These are phyloP conservation scores for Chrysoporthe puriensis DNA, from an alignment of 2,329 filamentous ascomycete genomes.

Conservation along the genomic window DNA sequence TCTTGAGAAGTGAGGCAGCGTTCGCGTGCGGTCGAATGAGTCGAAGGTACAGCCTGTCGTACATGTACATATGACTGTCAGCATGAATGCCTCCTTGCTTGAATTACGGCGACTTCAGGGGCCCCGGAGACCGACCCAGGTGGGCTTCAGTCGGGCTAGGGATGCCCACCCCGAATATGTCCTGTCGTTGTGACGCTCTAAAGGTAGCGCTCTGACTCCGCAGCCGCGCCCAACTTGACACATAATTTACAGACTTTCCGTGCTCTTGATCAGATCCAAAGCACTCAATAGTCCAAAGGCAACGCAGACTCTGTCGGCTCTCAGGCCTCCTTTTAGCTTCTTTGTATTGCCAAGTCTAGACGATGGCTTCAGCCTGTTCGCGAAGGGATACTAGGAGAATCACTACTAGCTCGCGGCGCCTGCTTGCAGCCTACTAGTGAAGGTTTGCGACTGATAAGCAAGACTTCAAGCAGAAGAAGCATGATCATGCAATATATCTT, in stretches of 20 bases:
- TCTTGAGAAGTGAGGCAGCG: neutral
- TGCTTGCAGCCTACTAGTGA: neutral
- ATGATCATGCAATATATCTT: neutral
- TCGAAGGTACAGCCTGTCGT: neutral
- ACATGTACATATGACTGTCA: neutral
- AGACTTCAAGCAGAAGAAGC: neutral
- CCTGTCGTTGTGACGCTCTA: neutral
- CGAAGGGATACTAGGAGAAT: neutral
- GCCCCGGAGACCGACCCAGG: neutral
- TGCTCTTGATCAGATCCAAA: neutral
- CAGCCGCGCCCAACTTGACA: neutral
- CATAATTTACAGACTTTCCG: neutral
- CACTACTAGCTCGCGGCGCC: neutral
- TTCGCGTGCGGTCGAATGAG: neutral
- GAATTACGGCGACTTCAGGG: neutral
- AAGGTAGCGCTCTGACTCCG: neutral
- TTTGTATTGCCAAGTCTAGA: neutral
- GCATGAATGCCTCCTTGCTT: too few species aligned
- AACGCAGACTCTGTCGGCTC: neutral
- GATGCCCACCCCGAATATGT: neutral
- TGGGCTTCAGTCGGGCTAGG: neutral
- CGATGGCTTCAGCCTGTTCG: neutral
- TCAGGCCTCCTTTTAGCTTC: neutral
- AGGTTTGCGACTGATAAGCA: neutral
- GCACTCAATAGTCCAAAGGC: slow-evolving; percentile 4